These are phyloP conservation scores for Phytophthora tubulina DNA, from an alignment of 352 stramenopile genomes.

Conservation along the genomic window DNA sequence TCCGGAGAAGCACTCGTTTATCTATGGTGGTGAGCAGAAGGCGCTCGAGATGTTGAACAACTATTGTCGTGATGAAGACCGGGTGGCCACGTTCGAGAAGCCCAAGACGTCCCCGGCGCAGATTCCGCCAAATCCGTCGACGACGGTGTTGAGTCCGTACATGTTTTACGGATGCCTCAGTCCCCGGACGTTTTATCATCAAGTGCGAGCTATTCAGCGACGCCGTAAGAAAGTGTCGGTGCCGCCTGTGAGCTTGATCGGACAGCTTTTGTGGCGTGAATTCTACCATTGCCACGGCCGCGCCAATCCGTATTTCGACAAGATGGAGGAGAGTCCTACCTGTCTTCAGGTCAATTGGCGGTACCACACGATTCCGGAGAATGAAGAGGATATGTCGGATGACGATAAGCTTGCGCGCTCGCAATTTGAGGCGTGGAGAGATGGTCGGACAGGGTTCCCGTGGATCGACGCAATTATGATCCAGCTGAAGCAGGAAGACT, in stretches of 20 bases:
- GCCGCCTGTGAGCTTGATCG: constrained; percentile 92
- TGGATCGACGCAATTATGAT: constrained; percentile 99
- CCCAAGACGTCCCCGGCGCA: constrained; percentile 95
- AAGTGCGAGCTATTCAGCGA: constrained; percentile 79
- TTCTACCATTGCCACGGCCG: constrained; percentile 91
- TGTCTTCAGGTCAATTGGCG: constrained; percentile 90
- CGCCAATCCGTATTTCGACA: constrained; percentile 91
- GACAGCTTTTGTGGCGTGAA: constrained; percentile 97
- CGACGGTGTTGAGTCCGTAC: constrained; percentile 96
- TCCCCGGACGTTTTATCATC: constrained; percentile 90
- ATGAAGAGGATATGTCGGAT: constrained; percentile 62
- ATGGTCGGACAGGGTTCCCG: constrained; percentile 96
- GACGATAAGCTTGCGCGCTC: constrained; percentile 83
- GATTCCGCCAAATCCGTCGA: constrained; percentile 81
- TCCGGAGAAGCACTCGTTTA: constrained; percentile 67
- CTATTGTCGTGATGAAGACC: constrained; percentile 80
- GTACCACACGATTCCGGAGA: constrained; percentile 83
- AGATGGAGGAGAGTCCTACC: constrained; percentile 95
- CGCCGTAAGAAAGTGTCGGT: constrained; percentile 69
- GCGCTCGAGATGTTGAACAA: constrained; percentile 67
- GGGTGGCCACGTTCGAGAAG: constrained; percentile 96
- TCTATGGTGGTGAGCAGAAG: constrained; percentile 75
- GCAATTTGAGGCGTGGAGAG: constrained; percentile 94
- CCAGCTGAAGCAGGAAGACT: constrained; percentile 91
- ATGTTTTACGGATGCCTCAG: constrained; percentile 95